Conservation (phyloP, 148 eudicot species). For the Fagopyrum esculentum region DNA sequence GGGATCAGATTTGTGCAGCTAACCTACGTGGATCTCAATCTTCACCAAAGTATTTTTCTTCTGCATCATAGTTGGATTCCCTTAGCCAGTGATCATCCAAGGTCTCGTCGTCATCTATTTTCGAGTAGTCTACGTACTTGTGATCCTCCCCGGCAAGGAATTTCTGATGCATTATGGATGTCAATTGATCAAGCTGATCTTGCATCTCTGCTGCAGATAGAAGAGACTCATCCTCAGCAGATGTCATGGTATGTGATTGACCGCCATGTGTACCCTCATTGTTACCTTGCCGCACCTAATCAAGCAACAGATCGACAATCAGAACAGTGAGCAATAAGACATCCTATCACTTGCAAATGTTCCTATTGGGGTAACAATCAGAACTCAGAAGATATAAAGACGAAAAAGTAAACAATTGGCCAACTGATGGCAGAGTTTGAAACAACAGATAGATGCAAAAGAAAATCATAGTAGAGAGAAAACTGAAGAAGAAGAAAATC, state of each 20-base stretch:
- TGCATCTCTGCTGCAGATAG: slow-evolving; percentile 66
- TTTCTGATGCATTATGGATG: slow-evolving; percentile 75
- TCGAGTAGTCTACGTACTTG: slow-evolving; percentile 72
- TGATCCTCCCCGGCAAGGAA: slow-evolving; percentile 79
- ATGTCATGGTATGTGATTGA: slow-evolving; percentile 19
- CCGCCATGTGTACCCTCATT: slow-evolving; percentile 6
- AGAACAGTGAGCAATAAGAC: neutral
- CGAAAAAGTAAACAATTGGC: no score
- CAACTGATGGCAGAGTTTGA: no score
- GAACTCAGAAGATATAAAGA: neutral
- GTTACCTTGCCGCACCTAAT: slow-evolving; percentile 9
- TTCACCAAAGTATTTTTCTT: slow-evolving; percentile 83
- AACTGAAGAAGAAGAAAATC: no score
- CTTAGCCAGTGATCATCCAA: slow-evolving; percentile 93
- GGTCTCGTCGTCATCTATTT: slow-evolving; percentile 70
- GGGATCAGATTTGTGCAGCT: neutral
- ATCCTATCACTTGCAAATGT: neutral
- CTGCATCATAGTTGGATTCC: slow-evolving; percentile 86
- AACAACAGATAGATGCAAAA: no score
- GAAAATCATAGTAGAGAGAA: no score
- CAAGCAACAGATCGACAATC: neutral
- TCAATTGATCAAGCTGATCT: slow-evolving; percentile 82
- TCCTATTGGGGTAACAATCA: neutral
- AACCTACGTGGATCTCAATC: slow-evolving; percentile 27
- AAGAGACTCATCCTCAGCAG: slow-evolving; percentile 23